A percentile compares a stretch with the other conserved stretches of the same genome.
Conservation (phyloP, 1,284 basidiomycete species). For the Austroboletus niveus region DNA sequence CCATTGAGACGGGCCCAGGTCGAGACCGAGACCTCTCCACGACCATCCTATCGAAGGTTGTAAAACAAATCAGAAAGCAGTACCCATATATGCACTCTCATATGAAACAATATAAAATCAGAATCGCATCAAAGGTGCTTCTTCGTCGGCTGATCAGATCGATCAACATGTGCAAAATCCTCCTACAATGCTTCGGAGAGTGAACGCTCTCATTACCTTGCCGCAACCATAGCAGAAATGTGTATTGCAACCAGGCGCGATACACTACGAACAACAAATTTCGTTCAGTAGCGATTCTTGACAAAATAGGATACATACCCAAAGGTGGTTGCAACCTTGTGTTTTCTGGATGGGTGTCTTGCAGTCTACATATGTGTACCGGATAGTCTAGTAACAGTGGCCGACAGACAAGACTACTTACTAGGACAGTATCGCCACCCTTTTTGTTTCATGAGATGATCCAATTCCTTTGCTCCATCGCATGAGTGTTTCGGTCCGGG, state of each 20-base stretch:
- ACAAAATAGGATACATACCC: conserved; percentile 39
- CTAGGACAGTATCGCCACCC: conserved; percentile 63
- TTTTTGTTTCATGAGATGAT: conserved; percentile 47
- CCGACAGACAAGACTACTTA: conserved; percentile 21
- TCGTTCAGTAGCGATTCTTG: background rate
- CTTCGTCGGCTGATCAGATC: too few species aligned
- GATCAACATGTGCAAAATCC: background rate
- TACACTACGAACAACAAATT: background rate
- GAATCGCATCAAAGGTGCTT: background rate
- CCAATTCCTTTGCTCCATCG: conserved; percentile 52
- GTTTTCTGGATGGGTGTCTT: conserved; percentile 56
- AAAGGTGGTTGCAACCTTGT: conserved; percentile 64
- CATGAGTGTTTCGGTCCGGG: conserved; percentile 49
- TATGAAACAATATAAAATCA: too few species aligned
- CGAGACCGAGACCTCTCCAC: too few species aligned
- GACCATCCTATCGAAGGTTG: too few species aligned
- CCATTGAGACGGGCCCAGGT: too few species aligned
- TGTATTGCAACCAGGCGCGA: background rate
- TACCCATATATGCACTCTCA: too few species aligned
- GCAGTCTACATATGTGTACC: conserved; percentile 46
- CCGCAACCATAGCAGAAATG: background rate
- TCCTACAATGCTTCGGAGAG: background rate
- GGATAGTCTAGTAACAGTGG: background rate
- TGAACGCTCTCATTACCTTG: background rate
- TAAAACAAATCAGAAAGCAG: too few species aligned